phyloP scores from a whole-genome alignment of 176 grass and related monocot species.

The Carex parvula region DNA sequence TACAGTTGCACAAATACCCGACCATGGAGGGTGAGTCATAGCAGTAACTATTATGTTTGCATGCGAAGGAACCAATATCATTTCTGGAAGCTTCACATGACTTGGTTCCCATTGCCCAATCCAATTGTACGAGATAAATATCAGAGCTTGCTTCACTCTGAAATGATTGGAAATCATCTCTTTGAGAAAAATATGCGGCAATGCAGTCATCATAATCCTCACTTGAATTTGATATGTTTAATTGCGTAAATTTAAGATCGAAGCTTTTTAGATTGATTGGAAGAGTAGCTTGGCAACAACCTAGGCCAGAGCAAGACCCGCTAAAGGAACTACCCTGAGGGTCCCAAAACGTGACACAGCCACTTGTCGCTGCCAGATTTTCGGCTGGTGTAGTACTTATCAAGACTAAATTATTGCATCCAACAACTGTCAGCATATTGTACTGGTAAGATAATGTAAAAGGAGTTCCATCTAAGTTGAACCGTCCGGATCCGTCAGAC shows the following conservation, averaged over 20 bases:
- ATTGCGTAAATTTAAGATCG: background rate
- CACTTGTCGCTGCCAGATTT: background rate
- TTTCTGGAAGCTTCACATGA: background rate
- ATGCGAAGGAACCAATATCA: background rate
- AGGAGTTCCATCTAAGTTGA: no score
- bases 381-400: background rate
- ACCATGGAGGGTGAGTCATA: background rate
- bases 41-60: constrained; percentile 18
- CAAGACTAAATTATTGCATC: background rate
- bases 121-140: background rate
- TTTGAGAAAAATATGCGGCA: background rate
- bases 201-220: background rate
- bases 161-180: background rate
- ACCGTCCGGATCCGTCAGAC: no score
- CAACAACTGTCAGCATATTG: no score
- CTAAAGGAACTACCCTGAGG: background rate
- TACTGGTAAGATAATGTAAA: no score
- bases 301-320: background rate
- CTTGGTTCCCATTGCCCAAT: background rate
- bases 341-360: background rate
- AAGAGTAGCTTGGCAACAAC: constrained; percentile 5
- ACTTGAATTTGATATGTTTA: background rate
- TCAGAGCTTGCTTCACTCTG: no score
- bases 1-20: constrained; percentile 30
- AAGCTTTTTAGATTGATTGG: background rate